A percentile compares a stretch with the other conserved stretches of the same genome.
These are phyloP conservation scores for Penicillium paxilli DNA, from an alignment of 495 filamentous ascomycete species.

Conservation along the genomic window DNA sequence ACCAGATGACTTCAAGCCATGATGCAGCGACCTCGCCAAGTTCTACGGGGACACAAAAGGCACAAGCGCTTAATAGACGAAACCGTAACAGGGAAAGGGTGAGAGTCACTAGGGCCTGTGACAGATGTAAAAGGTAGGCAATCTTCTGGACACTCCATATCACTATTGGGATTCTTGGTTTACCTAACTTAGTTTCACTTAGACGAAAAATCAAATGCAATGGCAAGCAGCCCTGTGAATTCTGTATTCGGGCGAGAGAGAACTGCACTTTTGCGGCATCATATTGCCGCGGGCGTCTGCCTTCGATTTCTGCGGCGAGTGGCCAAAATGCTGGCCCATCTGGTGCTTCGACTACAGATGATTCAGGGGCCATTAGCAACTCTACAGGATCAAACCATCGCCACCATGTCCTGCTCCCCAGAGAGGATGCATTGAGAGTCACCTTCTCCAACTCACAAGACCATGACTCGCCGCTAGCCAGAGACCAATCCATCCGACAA, in stretches of 20 bases:
- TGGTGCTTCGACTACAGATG: background rate
- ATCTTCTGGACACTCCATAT: background rate
- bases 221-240: constrained; percentile 23
- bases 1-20: background rate
- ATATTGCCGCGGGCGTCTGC: constrained; percentile 18
- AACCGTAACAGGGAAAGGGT: background rate
- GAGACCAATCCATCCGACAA: background rate
- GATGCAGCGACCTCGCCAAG: background rate
- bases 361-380: background rate
- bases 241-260: constrained; percentile 15
- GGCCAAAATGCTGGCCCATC: background rate
- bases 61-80: background rate
- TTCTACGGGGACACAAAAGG: background rate
- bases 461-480: background rate
- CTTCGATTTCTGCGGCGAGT: background rate
- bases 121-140: constrained; percentile 19
- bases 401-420: background rate
- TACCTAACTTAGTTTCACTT: background rate
- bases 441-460: background rate
- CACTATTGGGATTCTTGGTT: background rate
- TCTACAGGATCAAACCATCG: background rate
- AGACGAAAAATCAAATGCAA: constrained; percentile 29
- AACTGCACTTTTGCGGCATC: constrained; percentile 19
- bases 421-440: background rate
- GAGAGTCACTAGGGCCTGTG: constrained; percentile 11